Evolutionary conservation across 1,139 yeast species (phyloP).

Genomic region (Pichia sp.): DNA sequence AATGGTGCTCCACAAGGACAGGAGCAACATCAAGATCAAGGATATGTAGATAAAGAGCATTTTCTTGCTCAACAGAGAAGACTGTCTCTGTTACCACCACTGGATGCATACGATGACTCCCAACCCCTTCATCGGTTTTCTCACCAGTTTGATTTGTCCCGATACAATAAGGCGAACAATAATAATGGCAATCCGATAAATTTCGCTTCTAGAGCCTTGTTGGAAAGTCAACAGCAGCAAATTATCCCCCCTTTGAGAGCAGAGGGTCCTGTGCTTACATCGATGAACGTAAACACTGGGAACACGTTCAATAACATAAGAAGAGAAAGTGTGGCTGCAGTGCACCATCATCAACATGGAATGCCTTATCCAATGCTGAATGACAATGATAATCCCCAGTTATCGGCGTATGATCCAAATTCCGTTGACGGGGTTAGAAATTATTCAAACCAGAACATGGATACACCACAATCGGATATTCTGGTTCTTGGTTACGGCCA

Average conservation of each 20-base stretch:
- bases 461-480: neutral
- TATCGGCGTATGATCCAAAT: neutral
- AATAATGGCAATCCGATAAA: neutral
- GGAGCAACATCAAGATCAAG: neutral
- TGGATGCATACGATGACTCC: neutral
- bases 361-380: neutral
- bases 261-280: constrained; percentile 42
- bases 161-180: constrained; percentile 1
- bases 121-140: neutral
- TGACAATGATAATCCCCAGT: constrained; percentile 14
- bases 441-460: neutral
- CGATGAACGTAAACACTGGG: constrained; percentile 31
- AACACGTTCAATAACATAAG: constrained; percentile 30
- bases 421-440: neutral
- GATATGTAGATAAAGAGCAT: neutral
- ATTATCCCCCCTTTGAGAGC: constrained; percentile 40
- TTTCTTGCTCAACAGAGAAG: neutral
- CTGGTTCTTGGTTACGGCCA: neutral
- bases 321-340: constrained; percentile 40
- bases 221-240: constrained; percentile 20
- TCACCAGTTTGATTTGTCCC: neutral
- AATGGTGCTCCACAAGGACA: neutral
- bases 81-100: neutral
- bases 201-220: neutral
- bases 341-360: constrained; percentile 17